phyloP scores from a whole-genome alignment of 2,329 filamentous ascomycete genomes.

The Ascosphaera aggregata region DNA sequence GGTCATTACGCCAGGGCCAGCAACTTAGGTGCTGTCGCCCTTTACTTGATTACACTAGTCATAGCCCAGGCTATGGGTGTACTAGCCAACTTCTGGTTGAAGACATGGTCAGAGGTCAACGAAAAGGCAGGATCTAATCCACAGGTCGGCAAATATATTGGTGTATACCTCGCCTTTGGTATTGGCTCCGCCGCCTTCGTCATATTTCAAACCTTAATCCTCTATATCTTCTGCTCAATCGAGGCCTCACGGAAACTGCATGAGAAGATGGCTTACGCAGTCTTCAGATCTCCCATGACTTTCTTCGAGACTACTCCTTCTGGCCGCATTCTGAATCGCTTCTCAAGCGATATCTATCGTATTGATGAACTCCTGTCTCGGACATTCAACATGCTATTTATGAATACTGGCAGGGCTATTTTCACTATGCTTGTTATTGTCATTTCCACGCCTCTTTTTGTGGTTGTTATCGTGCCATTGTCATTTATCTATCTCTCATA shows the following conservation, averaged over 20 bases:
- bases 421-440: conserved; percentile 82
- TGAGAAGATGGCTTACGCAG: conserved; percentile 89
- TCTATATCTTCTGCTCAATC: conserved; percentile 99
- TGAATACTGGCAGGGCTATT: conserved; percentile 46
- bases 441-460: conserved; percentile 55
- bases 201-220: conserved; percentile 73
- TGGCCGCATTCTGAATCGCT: conserved; percentile 88
- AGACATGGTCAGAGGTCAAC: conserved; percentile 74
- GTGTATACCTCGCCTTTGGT: conserved; percentile 87
- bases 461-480: conserved; percentile 60
- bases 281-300: conserved; percentile 94
- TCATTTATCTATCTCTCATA: conserved; percentile 69
- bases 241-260: conserved; percentile 94
- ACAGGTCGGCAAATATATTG: conserved; percentile 70
- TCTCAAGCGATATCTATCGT: conserved; percentile 47
- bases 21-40: conserved; percentile 58
- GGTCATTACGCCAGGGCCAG: conserved; percentile 85
- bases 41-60: conserved; percentile 59
- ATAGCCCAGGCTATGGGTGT: conserved; percentile 65
- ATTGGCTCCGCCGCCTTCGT: conserved; percentile 67
- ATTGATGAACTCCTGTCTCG: conserved; percentile 87
- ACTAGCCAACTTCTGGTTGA: conserved; percentile 76
- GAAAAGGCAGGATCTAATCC: conserved; percentile 42
- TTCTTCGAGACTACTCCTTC: conserved; percentile 97
- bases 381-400: conserved; percentile 88